These are phyloP conservation scores for Erythrobasidium hasegawianum DNA, from an alignment of 1,284 basidiomycete genomes.

Conservation along the genomic window DNA sequence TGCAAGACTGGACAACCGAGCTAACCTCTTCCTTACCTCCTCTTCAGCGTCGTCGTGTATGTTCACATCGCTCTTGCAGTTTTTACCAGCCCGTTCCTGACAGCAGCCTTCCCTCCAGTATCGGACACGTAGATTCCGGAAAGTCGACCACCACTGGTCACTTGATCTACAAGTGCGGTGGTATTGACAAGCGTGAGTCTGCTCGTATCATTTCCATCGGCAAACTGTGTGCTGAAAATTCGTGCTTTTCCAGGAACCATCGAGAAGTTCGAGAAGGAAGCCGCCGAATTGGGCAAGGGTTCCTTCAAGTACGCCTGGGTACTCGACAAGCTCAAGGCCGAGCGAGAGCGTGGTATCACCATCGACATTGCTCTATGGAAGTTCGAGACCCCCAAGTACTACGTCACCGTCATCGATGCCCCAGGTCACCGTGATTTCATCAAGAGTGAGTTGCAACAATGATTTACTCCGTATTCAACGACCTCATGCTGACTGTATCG, in stretches of 20 bases:
- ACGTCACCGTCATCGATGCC: constrained; percentile 83
- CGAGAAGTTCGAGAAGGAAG: constrained; percentile 94
- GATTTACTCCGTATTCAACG: background rate
- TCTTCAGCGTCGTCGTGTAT: constrained; percentile 34
- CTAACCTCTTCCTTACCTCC: background rate
- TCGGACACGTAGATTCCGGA: constrained; percentile 38
- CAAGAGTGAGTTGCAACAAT: constrained; percentile 60
- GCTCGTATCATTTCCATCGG: constrained; percentile 6
- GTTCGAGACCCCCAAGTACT: constrained; percentile 66
- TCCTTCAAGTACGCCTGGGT: constrained; percentile 77
- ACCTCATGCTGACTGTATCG: background rate
- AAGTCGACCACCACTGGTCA: constrained; percentile 99
- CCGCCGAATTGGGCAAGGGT: constrained; percentile 96
- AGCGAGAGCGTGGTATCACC: constrained; percentile 99
- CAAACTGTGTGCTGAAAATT: constrained; percentile 7
- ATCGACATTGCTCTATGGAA: constrained; percentile 99
- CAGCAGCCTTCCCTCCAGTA: constrained; percentile 5
- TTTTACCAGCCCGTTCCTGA: background rate
- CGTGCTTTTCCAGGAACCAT: constrained; percentile 34
- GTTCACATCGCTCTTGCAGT: background rate
- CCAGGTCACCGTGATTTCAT: constrained; percentile 99
- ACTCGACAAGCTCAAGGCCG: constrained; percentile 99
- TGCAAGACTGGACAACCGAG: background rate
- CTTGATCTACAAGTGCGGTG: constrained; percentile 99
- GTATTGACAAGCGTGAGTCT: constrained; percentile 97